phyloP scores from a whole-genome alignment of 1,139 yeast genomes.

The Schwanniomyces etchellsii region DNA sequence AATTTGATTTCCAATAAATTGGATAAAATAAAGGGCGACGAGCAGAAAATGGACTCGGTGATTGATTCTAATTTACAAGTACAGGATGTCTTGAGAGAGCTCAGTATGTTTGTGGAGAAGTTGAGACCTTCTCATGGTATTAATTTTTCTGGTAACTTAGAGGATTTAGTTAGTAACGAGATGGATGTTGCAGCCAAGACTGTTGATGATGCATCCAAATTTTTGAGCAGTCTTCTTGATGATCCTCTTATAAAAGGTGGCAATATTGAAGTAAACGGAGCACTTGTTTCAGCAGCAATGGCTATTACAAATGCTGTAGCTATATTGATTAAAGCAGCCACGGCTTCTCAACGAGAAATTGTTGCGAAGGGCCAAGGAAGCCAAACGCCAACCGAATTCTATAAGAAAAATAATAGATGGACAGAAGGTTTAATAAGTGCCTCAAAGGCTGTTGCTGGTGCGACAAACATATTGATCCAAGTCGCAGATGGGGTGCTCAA shows the following conservation, averaged over 20 bases:
- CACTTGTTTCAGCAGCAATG: slow-evolving; percentile 72
- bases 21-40: slow-evolving; percentile 46
- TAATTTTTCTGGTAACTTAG: slow-evolving; percentile 52
- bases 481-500: slow-evolving; percentile 83
- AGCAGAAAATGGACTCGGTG: slow-evolving; percentile 68
- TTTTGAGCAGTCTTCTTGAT: slow-evolving; percentile 49
- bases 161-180: slow-evolving; percentile 66
- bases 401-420: slow-evolving; percentile 88
- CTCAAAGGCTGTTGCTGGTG: slow-evolving; percentile 81
- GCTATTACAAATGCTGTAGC: slow-evolving; percentile 80
- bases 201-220: slow-evolving; percentile 60
- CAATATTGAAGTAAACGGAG: slow-evolving; percentile 70
- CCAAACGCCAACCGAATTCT: slow-evolving; percentile 67
- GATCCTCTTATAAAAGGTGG: slow-evolving; percentile 54
- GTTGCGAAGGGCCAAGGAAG: slow-evolving; percentile 68
- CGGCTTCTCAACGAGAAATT: slow-evolving; percentile 79
- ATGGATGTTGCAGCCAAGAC: slow-evolving; percentile 68
- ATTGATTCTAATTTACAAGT: slow-evolving; percentile 71
- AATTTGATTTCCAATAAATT: slow-evolving; percentile 53
- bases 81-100: slow-evolving; percentile 62
- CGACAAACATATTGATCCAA: slow-evolving; percentile 73
- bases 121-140: slow-evolving; percentile 40
- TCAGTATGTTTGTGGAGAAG: slow-evolving; percentile 52
- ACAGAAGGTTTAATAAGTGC: slow-evolving; percentile 92
- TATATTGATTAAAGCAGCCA: slow-evolving; percentile 66